These are phyloP conservation scores for Hyaloscypha variabilis DNA, from an alignment of 495 filamentous ascomycete genomes.

Conservation along the genomic window DNA sequence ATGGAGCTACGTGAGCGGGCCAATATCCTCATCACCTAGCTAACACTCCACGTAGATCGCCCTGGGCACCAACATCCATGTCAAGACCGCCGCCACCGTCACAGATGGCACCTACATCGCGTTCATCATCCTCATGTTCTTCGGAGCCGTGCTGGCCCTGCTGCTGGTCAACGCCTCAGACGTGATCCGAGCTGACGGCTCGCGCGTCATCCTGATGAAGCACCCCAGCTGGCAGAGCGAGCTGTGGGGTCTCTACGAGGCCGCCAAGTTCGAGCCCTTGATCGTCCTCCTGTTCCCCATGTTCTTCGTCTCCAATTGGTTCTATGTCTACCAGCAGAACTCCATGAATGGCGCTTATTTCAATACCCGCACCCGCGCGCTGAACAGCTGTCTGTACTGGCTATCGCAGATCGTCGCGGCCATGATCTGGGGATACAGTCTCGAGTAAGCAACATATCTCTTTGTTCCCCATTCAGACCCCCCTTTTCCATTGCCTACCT, in stretches of 20 bases:
- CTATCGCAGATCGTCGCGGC: constrained; percentile 84
- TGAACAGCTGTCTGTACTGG: constrained; percentile 88
- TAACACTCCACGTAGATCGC: not conserved
- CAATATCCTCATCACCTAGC: not conserved
- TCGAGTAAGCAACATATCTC: no score
- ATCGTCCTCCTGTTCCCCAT: constrained; percentile 84
- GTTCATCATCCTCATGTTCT: constrained; percentile 81
- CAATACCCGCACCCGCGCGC: constrained; percentile 75
- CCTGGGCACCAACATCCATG: constrained; percentile 76
- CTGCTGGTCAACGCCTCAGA: constrained; percentile 71
- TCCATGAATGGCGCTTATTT: constrained; percentile 70
- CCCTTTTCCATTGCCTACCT: no score
- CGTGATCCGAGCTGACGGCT: constrained; percentile 78
- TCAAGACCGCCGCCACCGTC: constrained; percentile 55
- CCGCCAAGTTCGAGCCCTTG: constrained; percentile 69
- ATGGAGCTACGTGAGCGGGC: no score
- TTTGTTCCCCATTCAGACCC: no score
- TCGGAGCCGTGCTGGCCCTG: constrained; percentile 71
- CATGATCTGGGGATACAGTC: constrained; percentile 71
- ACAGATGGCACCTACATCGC: constrained; percentile 85
- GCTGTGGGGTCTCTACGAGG: constrained; percentile 73
- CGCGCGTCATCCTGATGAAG: constrained; percentile 81
- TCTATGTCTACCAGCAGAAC: constrained; percentile 67
- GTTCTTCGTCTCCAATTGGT: constrained; percentile 78
- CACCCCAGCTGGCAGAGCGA: constrained; percentile 81